A percentile compares a stretch with the other conserved stretches of the same genome.
These are phyloP conservation scores for Bothriochloa decipiens DNA, from an alignment of 176 grass and related monocot genomes.

Conservation along the genomic window DNA sequence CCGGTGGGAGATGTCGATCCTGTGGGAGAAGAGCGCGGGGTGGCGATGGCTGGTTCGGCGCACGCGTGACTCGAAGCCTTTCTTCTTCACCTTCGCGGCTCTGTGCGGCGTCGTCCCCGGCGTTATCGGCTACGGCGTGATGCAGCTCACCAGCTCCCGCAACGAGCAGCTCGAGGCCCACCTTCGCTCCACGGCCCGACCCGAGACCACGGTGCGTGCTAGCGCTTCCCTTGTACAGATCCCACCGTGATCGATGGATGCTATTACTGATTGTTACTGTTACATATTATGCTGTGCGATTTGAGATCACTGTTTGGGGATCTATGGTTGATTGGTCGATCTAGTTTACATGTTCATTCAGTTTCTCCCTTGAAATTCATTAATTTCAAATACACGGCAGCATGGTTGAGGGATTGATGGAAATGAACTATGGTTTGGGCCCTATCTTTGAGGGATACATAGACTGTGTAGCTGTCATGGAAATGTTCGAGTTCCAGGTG, in stretches of 20 bases:
- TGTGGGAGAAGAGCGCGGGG: conserved; percentile 93
- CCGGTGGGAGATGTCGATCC: conserved; percentile 63
- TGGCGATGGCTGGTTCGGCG: conserved; percentile 86
- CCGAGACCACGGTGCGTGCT: conserved; percentile 58
- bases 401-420: not conserved
- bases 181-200: conserved; percentile 74
- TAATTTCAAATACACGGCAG: not conserved
- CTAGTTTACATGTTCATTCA: not conserved
- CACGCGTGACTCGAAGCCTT: conserved; percentile 90
- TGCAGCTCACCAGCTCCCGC: conserved; percentile 84
- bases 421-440: conserved; percentile 14
- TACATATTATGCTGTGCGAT: not conserved
- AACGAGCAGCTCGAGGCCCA: conserved; percentile 82
- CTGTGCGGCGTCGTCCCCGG: conserved; percentile 81
- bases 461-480: not conserved
- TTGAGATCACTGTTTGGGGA: not conserved
- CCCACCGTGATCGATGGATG: not conserved
- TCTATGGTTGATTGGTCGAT: not conserved
- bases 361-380: not conserved
- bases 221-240: not conserved
- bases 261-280: not conserved
- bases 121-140: conserved; percentile 85
- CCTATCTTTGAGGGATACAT: not conserved
- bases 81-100: conserved; percentile 87
- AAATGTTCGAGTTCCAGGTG: not conserved